A percentile compares a stretch with the other conserved stretches of the same genome.
phyloP scores from a whole-genome alignment of 768 basidiomycete species.

The Boletus rubescentipes region DNA sequence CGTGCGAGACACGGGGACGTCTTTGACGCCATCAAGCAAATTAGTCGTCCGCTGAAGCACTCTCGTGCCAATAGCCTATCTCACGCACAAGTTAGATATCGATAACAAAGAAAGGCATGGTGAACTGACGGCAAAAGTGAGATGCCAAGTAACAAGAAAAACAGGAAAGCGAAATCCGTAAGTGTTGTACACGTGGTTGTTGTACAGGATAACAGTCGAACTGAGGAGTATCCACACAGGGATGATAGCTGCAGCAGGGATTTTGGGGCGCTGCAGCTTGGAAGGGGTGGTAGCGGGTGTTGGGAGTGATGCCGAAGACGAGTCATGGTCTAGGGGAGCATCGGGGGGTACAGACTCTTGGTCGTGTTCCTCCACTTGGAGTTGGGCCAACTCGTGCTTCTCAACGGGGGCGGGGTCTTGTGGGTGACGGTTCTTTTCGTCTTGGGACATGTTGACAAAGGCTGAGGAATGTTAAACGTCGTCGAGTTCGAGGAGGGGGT shows the following conservation, averaged over 20 bases:
- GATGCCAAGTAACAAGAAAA: conserved; percentile 88
- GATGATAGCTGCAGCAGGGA: conserved; percentile 71
- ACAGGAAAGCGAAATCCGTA: conserved; percentile 88
- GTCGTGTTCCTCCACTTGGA: conserved; percentile 20
- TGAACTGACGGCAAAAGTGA: conserved; percentile 59
- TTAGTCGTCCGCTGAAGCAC: conserved; percentile 78
- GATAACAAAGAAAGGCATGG: not conserved
- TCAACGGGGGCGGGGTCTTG: conserved; percentile 9
- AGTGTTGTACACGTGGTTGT: conserved; percentile 85
- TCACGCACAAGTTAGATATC: not conserved
- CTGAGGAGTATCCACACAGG: conserved; percentile 92
- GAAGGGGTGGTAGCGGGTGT: conserved; percentile 50
- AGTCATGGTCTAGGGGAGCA: not conserved
- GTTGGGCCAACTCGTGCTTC: conserved; percentile 20
- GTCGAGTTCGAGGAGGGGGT: not conserved
- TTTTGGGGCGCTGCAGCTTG: conserved; percentile 46
- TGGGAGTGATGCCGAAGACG: conserved; percentile 42
- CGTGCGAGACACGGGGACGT: conserved; percentile 75
- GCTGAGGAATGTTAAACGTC: not conserved
- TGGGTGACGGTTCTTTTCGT: conserved; percentile 22
- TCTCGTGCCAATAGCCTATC: conserved; percentile 78
- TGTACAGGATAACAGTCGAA: conserved; percentile 93
- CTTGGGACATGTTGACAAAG: conserved; percentile 21
- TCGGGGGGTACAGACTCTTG: conserved; percentile 7
- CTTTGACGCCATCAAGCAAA: conserved; percentile 75